These are phyloP conservation scores for Oehlia diaphana DNA, from an alignment of 192 early-diverging fungal genomes.

Conservation along the genomic window DNA sequence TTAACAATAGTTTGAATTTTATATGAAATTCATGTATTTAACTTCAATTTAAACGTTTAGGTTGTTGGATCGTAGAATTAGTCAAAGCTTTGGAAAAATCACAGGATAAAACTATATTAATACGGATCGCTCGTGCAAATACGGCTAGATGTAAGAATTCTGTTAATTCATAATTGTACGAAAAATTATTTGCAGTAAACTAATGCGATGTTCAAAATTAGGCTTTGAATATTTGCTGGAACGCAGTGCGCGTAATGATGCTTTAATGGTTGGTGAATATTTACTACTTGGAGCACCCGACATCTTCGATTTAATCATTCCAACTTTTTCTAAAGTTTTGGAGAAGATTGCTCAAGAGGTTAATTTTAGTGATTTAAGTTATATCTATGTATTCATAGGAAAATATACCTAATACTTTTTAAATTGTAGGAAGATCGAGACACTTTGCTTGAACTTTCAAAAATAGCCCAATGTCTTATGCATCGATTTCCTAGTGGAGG, in stretches of 20 bases:
- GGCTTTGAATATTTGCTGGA: slow-evolving; percentile 22
- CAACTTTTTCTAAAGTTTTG: slow-evolving; percentile 17
- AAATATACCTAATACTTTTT: neutral
- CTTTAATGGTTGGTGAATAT: slow-evolving; percentile 31
- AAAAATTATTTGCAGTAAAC: neutral
- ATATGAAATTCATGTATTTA: too few relatives aligned
- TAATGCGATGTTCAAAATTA: neutral
- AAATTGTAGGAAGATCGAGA: slow-evolving; percentile 4
- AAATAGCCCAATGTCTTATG: slow-evolving; percentile 18
- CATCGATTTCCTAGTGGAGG: neutral
- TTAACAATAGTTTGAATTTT: neutral
- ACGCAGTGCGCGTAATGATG: slow-evolving; percentile 33
- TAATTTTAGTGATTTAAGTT: neutral
- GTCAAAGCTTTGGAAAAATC: slow-evolving; percentile 5
- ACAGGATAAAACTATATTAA: neutral
- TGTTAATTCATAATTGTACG: neutral
- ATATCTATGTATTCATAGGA: too few relatives aligned
- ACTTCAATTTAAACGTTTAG: slow-evolving; percentile 1
- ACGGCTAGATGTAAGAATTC: neutral
- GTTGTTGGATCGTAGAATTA: slow-evolving; percentile 6
- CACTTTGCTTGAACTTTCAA: neutral
- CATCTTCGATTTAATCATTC: slow-evolving; percentile 34
- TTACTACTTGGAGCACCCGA: slow-evolving; percentile 40
- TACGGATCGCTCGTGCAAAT: neutral
- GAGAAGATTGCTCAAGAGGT: slow-evolving; percentile 7